A percentile compares a stretch with the other conserved stretches of the same genome.
These are phyloP conservation scores for Colletotrichum tanaceti DNA, from an alignment of 2,329 filamentous ascomycete species.

Conservation along the genomic window DNA sequence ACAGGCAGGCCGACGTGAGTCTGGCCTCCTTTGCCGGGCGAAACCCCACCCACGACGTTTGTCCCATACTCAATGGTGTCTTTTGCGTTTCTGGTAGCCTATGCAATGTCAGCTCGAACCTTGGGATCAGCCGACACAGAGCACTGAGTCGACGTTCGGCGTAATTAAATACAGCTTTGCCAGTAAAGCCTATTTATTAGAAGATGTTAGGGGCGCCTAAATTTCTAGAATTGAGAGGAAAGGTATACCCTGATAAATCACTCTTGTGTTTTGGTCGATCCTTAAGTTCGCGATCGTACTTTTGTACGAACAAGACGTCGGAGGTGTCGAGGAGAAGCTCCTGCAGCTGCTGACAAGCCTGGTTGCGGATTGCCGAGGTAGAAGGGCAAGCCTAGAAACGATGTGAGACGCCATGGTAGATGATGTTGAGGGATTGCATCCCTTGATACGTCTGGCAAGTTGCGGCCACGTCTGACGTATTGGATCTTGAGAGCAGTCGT, in stretches of 20 bases:
- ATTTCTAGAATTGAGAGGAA: no score
- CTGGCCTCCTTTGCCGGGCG: constrained; percentile 51
- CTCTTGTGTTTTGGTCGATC: constrained; percentile 46
- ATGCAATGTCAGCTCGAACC: rapidly evolving
- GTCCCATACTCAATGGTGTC: constrained; percentile 55
- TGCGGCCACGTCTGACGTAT: no score
- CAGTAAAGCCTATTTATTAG: constrained; percentile 55
- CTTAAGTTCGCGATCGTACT: constrained; percentile 48
- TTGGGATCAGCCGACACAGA: no score
- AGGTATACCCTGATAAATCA: constrained; percentile 56
- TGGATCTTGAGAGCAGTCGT: no score
- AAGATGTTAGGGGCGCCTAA: neutral
- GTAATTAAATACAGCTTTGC: constrained; percentile 52
- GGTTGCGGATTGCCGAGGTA: neutral
- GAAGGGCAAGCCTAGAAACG: no score
- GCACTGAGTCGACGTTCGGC: neutral
- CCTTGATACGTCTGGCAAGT: neutral
- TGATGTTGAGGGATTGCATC: neutral
- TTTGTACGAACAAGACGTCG: constrained; percentile 40
- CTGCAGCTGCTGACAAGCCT: neutral
- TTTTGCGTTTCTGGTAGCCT: constrained; percentile 54
- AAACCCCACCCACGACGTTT: constrained; percentile 53
- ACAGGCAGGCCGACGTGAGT: constrained; percentile 52
- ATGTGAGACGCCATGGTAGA: neutral
- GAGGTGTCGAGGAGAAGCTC: neutral